Evolutionary conservation across 1,139 yeast genomes (phyloP), one percentile per base, ranked within the genome.

Genomic region (Debaryomyces fabryi): DNA sequence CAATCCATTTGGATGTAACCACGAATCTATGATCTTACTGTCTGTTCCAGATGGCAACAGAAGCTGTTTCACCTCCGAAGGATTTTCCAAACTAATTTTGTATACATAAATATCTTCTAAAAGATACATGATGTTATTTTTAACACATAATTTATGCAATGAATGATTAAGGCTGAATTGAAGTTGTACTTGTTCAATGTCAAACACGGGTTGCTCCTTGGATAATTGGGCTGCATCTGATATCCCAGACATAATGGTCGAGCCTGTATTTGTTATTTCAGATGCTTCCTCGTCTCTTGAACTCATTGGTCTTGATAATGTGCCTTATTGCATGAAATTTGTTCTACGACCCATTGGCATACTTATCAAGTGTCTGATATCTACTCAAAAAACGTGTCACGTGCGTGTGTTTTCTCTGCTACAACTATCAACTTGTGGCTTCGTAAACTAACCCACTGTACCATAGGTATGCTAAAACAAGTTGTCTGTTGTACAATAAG

Each of bases 121-220:
- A n/a, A 76, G 55, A 49, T 56, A 69, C 79, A 76, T 74, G 24
- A 62, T 56, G 50, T 74, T 71, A 49, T 61, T 67, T 43, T 62
- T 61, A 2, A 72, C 75, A 16, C 58, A 50, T 10, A 72, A 55
- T n/a, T 55, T 51, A 12, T 52, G 57, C 36, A 76, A 60, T 3
- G 61, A 55, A 44, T 65, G 51, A n/a, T 58, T 53, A 27, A 74
- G 65, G 24, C 62, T 66, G 55, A 75, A 75, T 51, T 74, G 79
- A 20, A 75, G 65, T 55, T 70, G 79, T 3, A 75, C 79, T 29
- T 67, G 66, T 46, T 75, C 79, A n/a, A 76, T 56, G 9, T 63
- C 65, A 53, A 73, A 71, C 9, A 54, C 49, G 1, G 74, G 73
- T 41, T 40, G 35, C 4, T 40, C 43, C 7, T 32, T 7, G 15